Conservation (phyloP, 257 asterid species). For the Handroanthus guayacan region DNA sequence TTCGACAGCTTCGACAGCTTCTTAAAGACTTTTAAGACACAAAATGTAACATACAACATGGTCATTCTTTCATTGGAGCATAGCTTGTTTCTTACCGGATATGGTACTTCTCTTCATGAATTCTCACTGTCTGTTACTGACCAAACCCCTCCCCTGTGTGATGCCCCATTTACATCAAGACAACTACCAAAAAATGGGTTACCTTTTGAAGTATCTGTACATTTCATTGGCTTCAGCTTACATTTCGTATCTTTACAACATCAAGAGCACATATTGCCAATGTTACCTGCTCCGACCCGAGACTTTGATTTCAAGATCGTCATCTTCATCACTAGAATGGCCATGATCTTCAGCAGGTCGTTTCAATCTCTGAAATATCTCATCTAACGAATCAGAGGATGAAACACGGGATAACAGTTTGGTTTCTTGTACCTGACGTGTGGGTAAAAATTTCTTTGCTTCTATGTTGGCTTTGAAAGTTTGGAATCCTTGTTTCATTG, state of each 20-base stretch:
- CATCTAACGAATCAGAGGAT: conserved; percentile 85
- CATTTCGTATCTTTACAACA: conserved; percentile 44
- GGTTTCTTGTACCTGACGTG: conserved; percentile 71
- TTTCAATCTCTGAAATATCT: conserved; percentile 86
- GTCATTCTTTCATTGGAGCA: not conserved
- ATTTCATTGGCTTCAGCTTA: conserved; percentile 36
- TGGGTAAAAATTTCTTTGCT: conserved; percentile 74
- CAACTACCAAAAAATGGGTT: conserved; percentile 40
- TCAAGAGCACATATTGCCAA: conserved; percentile 11
- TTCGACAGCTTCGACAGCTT: not conserved
- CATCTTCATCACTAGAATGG: conserved; percentile 52
- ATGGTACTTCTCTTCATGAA: not conserved
- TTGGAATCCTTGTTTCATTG: conserved; percentile 93
- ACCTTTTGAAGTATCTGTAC: conserved; percentile 43
- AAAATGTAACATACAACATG: not conserved
- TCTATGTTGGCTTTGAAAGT: conserved; percentile 71
- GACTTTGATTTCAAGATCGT: conserved; percentile 42
- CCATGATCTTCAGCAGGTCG: conserved; percentile 54
- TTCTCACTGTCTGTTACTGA: not conserved
- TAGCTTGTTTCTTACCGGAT: not conserved
- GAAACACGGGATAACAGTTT: conserved; percentile 48
- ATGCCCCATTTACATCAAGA: conserved; percentile 22
- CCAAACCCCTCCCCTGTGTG: not conserved
- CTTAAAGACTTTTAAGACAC: not conserved
- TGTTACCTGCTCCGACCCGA: conserved; percentile 44